Percentiles rank a stretch among this genome's conserved stretches.
Evolutionary conservation across 345 rosid genomes (phyloP).

Genomic region (Aethionema arabicum): DNA sequence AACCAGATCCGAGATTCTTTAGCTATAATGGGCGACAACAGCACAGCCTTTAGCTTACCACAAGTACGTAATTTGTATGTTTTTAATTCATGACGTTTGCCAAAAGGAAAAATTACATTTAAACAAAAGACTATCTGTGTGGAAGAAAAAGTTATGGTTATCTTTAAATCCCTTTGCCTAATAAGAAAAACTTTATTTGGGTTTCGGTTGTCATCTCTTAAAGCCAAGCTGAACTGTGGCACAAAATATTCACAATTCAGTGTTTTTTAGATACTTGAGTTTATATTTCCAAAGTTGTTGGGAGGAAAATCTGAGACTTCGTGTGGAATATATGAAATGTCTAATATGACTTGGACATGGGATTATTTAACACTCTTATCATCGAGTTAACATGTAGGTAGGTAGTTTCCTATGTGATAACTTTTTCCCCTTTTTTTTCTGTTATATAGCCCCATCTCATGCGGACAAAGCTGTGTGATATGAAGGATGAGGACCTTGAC

Average conservation of each 20-base stretch:
- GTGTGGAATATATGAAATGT: not conserved
- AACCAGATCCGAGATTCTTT: slow-evolving; percentile 93
- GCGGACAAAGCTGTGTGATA: slow-evolving; percentile 96
- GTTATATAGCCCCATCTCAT: slow-evolving; percentile 75
- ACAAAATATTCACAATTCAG: not conserved
- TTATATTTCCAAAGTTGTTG: not conserved
- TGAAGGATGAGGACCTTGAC: slow-evolving; percentile 91
- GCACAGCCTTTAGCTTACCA: slow-evolving; percentile 98
- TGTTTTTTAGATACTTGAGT: not conserved
- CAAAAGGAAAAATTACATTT: not conserved
- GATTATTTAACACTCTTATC: not conserved
- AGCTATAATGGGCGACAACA: slow-evolving; percentile 94
- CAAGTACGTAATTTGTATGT: slow-evolving; percentile 54
- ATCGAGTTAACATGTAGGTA: slow-evolving; percentile 10
- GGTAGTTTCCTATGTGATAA: slow-evolving; percentile 24
- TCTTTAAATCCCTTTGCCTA: slow-evolving; percentile 6
- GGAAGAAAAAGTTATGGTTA: not conserved
- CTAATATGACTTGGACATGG: slow-evolving; percentile 6
- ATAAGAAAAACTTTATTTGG: not conserved
- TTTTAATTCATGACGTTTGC: slow-evolving; percentile 15
- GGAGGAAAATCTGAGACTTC: too few species aligned
- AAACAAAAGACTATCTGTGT: slow-evolving; percentile 3
- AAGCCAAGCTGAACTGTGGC: not conserved
- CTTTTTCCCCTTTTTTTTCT: slow-evolving; percentile 29
- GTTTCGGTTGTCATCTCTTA: slow-evolving; percentile 14